Base-by-base conservation (phyloP, 192 early-diverging fungal genomes). In the Chytriomyces sp. region DNA sequence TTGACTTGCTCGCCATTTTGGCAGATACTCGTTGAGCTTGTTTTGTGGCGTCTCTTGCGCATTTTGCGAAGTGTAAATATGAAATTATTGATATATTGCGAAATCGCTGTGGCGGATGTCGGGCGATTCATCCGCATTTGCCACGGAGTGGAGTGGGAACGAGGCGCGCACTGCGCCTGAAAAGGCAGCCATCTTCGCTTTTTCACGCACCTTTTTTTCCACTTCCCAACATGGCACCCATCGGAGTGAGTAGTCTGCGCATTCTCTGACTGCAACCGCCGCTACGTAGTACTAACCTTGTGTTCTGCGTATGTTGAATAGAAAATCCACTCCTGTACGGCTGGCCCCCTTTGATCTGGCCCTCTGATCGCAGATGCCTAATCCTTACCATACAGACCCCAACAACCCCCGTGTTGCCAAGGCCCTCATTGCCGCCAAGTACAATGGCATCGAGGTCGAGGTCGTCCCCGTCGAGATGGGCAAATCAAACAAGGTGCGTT, bases 371-470 rank as follows among this genome's bases (percentile, higher is more conserved):
- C 19, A 17, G 19, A 17, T 30, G 8, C 30, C 38, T 37, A n/a
- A 12, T 4, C 17, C 2, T 28, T 62, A 12, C 19, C 0, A 28
- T 26, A 49, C 32, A 69, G 66, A 92, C 80, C 87, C 89, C 67
- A 78, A 88, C 76, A 92, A 91, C 86, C 83, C 86, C 60, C 88
- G 91, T 61, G 86, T 87, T 69, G 82, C 78, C 78, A 91, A 91
- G 82, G 80, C 85, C 44, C 86, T 88, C 82, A 82, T 93, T 73
- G 89, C 84, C 34, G 94, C 93, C 78, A 83, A 89, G 73, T 90
- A 91, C 78, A 89, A 90, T 76, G 89, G 86, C 76, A 66, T 93
- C 38, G 89, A 93, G 34, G 77, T 98, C 70, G 86, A 85, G 30
- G 80, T 86, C 66, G 79, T 80, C 68, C 49, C 57, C 31, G 73